Conservation (phyloP, 176 grass and related monocot genomes). For the Carex kokanica region DNA sequence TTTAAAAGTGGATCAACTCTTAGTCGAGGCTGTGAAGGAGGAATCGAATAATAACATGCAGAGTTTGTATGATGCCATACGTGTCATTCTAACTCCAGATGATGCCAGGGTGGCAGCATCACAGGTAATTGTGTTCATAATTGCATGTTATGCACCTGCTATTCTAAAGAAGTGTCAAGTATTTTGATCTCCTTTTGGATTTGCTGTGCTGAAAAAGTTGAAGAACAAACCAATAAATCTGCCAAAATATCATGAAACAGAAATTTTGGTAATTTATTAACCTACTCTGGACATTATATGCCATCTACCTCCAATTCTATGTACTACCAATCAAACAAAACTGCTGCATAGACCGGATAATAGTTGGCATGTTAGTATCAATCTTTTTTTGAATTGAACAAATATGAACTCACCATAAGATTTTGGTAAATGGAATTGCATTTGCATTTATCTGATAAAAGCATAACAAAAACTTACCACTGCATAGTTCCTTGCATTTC, state of each 20-base stretch:
- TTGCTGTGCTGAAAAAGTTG: slow-evolving; percentile 2
- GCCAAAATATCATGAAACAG: neutral
- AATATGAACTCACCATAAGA: slow-evolving; percentile 3
- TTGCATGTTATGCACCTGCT: slow-evolving; percentile 2
- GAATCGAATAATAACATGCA: slow-evolving; percentile 40
- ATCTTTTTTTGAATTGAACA: neutral
- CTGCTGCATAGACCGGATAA: neutral
- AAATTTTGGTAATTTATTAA: neutral
- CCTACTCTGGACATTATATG: neutral
- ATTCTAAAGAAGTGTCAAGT: neutral
- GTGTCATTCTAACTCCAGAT: slow-evolving; percentile 70
- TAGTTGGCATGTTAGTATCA: neutral
- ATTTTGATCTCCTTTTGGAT: neutral
- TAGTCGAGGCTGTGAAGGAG: slow-evolving; percentile 61
- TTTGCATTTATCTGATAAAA: slow-evolving; percentile 12
- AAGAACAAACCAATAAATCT: neutral
- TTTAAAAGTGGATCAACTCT: slow-evolving; percentile 65
- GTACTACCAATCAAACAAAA: neutral
- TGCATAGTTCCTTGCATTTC: neutral
- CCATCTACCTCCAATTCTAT: neutral
- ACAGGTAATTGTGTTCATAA: slow-evolving; percentile 53
- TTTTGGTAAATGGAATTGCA: neutral
- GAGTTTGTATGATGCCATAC: slow-evolving; percentile 73
- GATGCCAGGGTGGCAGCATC: slow-evolving; percentile 83
- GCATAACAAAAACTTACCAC: neutral